Evolutionary conservation across 129 eudicot species (phyloP).

Genomic region (Chrysanthemum seticuspe): DNA sequence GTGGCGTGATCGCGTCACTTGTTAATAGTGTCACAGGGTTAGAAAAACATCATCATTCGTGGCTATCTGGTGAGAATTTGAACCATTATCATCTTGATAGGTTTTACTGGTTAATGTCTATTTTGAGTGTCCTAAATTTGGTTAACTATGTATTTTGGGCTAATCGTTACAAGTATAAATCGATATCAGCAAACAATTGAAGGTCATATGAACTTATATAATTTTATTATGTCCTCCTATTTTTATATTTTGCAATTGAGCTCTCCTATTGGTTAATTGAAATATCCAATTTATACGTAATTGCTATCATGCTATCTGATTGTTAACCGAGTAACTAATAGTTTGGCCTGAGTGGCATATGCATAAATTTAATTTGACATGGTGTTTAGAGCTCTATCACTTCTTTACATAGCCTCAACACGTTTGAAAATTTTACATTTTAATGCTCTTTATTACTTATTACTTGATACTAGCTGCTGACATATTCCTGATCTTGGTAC

Average conservation of each 20-base stretch:
- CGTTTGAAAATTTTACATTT: slow-evolving; percentile 4
- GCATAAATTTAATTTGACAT: no score
- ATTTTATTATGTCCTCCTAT: no score
- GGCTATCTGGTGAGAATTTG: slow-evolving; percentile 67
- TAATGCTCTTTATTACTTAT: neutral
- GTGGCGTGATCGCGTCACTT: slow-evolving; percentile 61
- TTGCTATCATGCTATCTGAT: no score
- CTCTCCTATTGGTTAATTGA: slow-evolving; percentile 3
- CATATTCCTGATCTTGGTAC: slow-evolving; percentile 23
- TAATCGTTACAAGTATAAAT: slow-evolving; percentile 52
- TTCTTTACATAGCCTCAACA: neutral
- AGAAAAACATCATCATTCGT: slow-evolving; percentile 33
- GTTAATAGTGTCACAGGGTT: slow-evolving; percentile 62
- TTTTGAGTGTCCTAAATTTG: slow-evolving; percentile 61
- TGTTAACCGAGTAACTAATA: no score
- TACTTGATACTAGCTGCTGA: slow-evolving; percentile 13
- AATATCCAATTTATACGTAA: no score
- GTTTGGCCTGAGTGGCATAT: no score
- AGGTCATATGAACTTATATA: neutral
- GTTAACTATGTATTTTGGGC: slow-evolving; percentile 68
- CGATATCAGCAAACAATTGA: slow-evolving; percentile 10
- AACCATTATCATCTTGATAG: slow-evolving; percentile 65
- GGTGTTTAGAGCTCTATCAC: neutral
- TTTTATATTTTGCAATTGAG: no score
- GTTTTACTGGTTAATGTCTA: slow-evolving; percentile 76